Conservation (phyloP, 345 rosid genomes). For the Raphanus raphanistrum region DNA sequence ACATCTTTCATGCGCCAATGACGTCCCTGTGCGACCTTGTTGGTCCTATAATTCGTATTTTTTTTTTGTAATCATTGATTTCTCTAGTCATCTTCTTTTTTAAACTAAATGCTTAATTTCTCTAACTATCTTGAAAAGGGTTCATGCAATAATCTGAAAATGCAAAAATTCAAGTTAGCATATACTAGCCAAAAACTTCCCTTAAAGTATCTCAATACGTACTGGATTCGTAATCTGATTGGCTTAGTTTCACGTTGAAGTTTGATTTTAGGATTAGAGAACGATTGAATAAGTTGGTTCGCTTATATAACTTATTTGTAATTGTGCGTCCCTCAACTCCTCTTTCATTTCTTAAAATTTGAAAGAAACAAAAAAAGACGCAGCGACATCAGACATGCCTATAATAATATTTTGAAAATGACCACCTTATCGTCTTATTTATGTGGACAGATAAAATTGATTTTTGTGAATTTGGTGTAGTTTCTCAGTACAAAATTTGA, state of each 20-base stretch:
- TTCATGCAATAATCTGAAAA: conserved; percentile 17
- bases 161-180: not conserved
- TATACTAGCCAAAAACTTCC: not conserved
- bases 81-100: not conserved
- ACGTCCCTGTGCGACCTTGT: not conserved
- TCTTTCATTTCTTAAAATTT: not conserved
- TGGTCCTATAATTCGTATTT: not conserved
- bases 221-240: not conserved
- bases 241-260: not conserved
- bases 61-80: conserved; percentile 5
- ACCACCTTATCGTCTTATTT: conserved; percentile 14
- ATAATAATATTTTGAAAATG: conserved; percentile 9
- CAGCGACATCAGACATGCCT: conserved; percentile 8
- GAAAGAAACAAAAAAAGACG: not conserved
- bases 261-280: not conserved
- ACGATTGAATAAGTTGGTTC: conserved; percentile 20
- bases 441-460: not conserved
- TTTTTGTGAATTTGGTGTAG: not conserved
- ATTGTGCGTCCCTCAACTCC: conserved; percentile 7
- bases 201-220: not conserved
- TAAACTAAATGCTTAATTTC: not conserved
- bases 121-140: not conserved
- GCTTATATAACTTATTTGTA: conserved; percentile 9
- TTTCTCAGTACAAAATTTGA: not conserved
- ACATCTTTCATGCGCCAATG: conserved; percentile 15